Percentiles rank a stretch among this genome's conserved stretches.
These are phyloP conservation scores for Hura crepitans DNA, from an alignment of 441 rosid genomes.

Conservation along the genomic window DNA sequence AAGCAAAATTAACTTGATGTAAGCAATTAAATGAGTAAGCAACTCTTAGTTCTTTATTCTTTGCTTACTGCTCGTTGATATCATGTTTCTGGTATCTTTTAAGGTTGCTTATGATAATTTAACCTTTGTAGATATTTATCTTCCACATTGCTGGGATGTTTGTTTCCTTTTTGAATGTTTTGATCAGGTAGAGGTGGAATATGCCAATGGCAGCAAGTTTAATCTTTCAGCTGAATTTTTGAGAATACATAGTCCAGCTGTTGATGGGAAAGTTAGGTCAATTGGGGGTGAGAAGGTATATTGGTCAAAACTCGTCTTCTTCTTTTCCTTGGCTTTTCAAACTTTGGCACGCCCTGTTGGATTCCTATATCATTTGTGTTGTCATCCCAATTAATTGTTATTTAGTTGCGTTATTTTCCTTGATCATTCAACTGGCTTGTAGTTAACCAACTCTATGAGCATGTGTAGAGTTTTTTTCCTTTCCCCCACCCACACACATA, in stretches of 20 bases:
- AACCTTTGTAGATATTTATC: not conserved
- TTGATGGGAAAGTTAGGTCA: constrained; percentile 82
- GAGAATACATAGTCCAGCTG: constrained; percentile 84
- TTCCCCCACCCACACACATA: not conserved
- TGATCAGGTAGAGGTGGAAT: constrained; percentile 74
- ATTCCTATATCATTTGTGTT: not conserved
- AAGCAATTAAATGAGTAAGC: not conserved
- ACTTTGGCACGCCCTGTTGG: not conserved
- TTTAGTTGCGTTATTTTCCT: not conserved
- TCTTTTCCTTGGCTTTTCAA: not conserved
- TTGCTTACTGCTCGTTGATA: not conserved
- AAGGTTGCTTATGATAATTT: not conserved
- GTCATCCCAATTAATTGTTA: not conserved
- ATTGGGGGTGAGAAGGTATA: constrained; percentile 82
- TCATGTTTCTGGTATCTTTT: not conserved
- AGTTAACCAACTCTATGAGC: not conserved
- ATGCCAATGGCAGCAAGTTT: constrained; percentile 60
- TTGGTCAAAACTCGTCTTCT: not conserved
- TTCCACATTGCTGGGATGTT: not conserved
- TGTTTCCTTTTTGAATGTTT: constrained; percentile 5
- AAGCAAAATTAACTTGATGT: not conserved
- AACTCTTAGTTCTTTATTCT: not conserved
- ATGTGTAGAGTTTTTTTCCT: not conserved
- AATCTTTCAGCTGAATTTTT: constrained; percentile 69
- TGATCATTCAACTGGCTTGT: not conserved